Base-by-base conservation (phyloP, 1,284 basidiomycete genomes). In the Ceratobasidium sp. region DNA sequence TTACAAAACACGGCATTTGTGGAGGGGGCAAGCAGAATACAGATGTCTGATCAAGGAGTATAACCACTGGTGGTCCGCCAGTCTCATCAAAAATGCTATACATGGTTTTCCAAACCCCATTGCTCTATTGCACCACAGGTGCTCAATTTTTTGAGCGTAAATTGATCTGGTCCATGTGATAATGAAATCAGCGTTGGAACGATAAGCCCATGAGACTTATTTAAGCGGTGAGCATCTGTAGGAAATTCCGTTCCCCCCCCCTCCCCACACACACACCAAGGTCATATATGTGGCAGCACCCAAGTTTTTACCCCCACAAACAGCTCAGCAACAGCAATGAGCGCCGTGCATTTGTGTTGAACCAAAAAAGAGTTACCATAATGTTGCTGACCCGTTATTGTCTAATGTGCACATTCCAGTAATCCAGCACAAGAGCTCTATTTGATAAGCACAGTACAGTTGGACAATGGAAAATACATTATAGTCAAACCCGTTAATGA, bases 251-350 rank as follows among this genome's bases (percentile, higher is more conserved):
- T 64, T n/a, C 15, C 38, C 7, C 7, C 61, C 61, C 20, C 38
- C 38, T 1, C 7, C 61, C 61, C 20, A 13, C 33, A 33, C 33
- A 33, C 33, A 10, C 20, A 42, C 61, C 13, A 64, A 23, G 20
- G 61, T 64, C 61, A 64, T 64, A 42, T 64, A 64, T 26, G 61
- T 64, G 10, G 61, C 61, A n/a, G 42, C 38, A 33, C 38, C 61
- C n/a, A 64, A 5, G 38, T 64, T 64, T 20, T 64, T 38, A 6
- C 61, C 38, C 3, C 38, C 61, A 38, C 61, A 17, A 42, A 44
- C 61, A 4, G 38, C 61, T 26, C 42, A n/a, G 38, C 33, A 40
- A 15, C 61, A 17, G 17, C 61, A 44, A 23, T 33, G 61, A 64
- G 38, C n/a, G 4, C 38, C 61, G 42, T 64, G n/a, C 23, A 42